phyloP scores from a whole-genome alignment of 1,284 basidiomycete species.

The Austropuccinia psidii region DNA sequence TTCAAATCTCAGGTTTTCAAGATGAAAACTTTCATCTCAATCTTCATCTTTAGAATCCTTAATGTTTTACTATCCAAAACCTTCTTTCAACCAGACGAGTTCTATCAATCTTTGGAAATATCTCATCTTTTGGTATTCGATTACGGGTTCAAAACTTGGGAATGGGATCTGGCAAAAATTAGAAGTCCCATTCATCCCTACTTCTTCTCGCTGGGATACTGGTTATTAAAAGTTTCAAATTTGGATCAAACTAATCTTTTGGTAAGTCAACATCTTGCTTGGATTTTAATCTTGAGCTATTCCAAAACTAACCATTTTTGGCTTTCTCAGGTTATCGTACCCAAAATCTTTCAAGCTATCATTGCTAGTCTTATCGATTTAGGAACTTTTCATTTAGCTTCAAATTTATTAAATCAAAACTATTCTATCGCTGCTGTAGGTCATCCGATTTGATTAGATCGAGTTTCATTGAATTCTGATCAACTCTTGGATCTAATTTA shows the following conservation, averaged over 20 bases:
- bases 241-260: conserved; percentile 55
- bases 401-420: conserved; percentile 56
- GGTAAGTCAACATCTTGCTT: conserved; percentile 50
- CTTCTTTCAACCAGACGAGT: conserved; percentile 97
- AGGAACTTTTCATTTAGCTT: conserved; percentile 60
- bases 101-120: conserved; percentile 87
- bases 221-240: conserved; percentile 56
- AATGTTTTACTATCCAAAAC: conserved; percentile 65
- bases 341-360: conserved; percentile 69
- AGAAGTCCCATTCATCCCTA: conserved; percentile 47
- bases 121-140: conserved; percentile 83
- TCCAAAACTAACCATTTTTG: too few relatives aligned
- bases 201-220: conserved; percentile 70
- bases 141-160: conserved; percentile 89
- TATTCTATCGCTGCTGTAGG: conserved; percentile 60
- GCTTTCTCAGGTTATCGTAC: conserved; percentile 52
- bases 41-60: conserved; percentile 48
- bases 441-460: not conserved
- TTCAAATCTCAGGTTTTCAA: too few relatives aligned
- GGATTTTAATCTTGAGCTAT: too few relatives aligned
- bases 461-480: not conserved
- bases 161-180: conserved; percentile 67
- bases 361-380: conserved; percentile 76
- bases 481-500: conserved; percentile 2
- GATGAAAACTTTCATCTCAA: conserved; percentile 41